These are phyloP conservation scores for Conoideocrella luteorostrata DNA, from an alignment of 2,329 filamentous ascomycete species.

Conservation along the genomic window DNA sequence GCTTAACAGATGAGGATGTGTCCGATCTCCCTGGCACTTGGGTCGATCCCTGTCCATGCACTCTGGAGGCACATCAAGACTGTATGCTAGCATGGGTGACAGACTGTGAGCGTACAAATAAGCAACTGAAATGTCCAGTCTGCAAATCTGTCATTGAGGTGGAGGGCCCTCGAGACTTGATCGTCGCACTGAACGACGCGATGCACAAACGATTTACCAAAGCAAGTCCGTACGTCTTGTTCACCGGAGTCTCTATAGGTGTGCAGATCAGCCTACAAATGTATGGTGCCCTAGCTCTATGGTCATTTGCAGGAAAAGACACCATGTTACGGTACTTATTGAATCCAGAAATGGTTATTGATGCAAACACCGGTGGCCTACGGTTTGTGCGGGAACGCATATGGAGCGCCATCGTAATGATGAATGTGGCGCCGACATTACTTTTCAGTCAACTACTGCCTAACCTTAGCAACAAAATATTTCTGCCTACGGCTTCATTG, in stretches of 20 bases:
- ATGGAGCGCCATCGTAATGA: slow-evolving; percentile 30
- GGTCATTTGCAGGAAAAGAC: slow-evolving; percentile 45
- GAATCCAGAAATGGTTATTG: slow-evolving; percentile 23
- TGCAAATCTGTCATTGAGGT: slow-evolving; percentile 80
- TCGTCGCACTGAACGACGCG: slow-evolving; percentile 60
- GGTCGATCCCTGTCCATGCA: slow-evolving; percentile 87
- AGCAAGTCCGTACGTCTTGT: slow-evolving; percentile 56
- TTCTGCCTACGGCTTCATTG: slow-evolving; percentile 35
- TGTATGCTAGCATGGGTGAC: slow-evolving; percentile 90
- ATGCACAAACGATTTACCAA: slow-evolving; percentile 50
- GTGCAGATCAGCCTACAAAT: slow-evolving; percentile 45
- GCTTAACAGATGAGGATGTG: slow-evolving; percentile 50
- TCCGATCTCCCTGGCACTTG: slow-evolving; percentile 49
- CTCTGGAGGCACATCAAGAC: slow-evolving; percentile 81
- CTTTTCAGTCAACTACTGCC: slow-evolving; percentile 39
- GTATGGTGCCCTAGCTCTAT: slow-evolving; percentile 46
- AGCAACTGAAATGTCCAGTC: slow-evolving; percentile 75
- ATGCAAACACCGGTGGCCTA: slow-evolving; percentile 18
- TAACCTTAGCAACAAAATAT: slow-evolving; percentile 33
- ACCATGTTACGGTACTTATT: slow-evolving; percentile 36
- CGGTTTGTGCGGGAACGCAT: slow-evolving; percentile 23
- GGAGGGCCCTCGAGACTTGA: slow-evolving; percentile 63
- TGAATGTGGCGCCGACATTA: slow-evolving; percentile 40
- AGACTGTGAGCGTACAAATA: slow-evolving; percentile 66
- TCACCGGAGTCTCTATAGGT: slow-evolving; percentile 48